phyloP scores from a whole-genome alignment of 805 yeast species.

The Cyberlindnera samutprakarnensis region DNA sequence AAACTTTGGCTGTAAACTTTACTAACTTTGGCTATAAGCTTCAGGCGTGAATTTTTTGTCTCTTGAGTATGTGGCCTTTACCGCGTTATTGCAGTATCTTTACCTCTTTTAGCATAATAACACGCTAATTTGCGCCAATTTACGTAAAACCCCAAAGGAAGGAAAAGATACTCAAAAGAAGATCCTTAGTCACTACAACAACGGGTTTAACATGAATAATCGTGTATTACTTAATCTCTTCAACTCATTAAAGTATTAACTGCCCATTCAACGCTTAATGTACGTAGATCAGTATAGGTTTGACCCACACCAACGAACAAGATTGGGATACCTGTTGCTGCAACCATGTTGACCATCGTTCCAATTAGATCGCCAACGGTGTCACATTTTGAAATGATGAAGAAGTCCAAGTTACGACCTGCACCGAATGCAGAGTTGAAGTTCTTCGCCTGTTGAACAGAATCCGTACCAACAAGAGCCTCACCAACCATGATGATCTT shows the following conservation, averaged over 20 bases:
- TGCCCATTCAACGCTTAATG: conserved; percentile 87
- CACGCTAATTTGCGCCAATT: too few relatives aligned
- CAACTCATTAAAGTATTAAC: conserved; percentile 74
- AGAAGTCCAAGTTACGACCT: conserved; percentile 74
- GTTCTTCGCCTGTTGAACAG: conserved; percentile 90
- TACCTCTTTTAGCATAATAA: too few relatives aligned
- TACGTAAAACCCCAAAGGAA: too few relatives aligned
- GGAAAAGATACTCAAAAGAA: too few relatives aligned
- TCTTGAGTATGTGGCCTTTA: too few relatives aligned
- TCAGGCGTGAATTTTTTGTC: too few relatives aligned
- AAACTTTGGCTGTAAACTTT: too few relatives aligned
- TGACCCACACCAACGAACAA: conserved; percentile 96
- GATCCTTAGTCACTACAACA: too few relatives aligned
- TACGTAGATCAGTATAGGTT: conserved; percentile 88
- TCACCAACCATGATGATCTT: conserved; percentile 98
- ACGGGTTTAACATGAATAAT: too few relatives aligned
- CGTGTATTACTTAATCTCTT: too few relatives aligned
- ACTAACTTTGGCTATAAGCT: too few relatives aligned
- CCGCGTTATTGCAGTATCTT: too few relatives aligned
- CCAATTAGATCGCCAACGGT: conserved; percentile 97
- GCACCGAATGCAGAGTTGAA: conserved; percentile 92
- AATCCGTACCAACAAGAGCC: conserved; percentile 95
- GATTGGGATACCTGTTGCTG: conserved; percentile 92
- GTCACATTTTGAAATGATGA: conserved; percentile 89
- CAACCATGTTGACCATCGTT: conserved; percentile 94